Percentiles rank a stretch among this genome's conserved stretches.
Evolutionary conservation across 768 basidiomycete genomes (phyloP).

Genomic region (Termitomyces sp.): DNA sequence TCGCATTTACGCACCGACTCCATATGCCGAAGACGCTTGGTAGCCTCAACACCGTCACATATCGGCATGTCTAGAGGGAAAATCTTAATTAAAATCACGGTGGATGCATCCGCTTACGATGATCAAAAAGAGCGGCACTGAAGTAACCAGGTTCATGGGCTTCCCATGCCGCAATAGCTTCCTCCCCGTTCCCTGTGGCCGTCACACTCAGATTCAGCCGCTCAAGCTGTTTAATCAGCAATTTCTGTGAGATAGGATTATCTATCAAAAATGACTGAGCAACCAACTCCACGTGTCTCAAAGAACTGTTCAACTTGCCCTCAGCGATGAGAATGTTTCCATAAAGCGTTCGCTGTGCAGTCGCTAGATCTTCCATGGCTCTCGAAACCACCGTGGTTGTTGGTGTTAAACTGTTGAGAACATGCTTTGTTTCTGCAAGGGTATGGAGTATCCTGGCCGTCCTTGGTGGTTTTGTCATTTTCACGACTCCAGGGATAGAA

Average conservation of each 20-base stretch:
- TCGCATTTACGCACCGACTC: constrained; percentile 53
- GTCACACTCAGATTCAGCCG: constrained; percentile 54
- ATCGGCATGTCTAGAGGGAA: constrained; percentile 66
- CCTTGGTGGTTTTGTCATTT: constrained; percentile 70
- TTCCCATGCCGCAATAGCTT: constrained; percentile 68
- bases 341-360: constrained; percentile 49
- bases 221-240: constrained; percentile 64
- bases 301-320: constrained; percentile 32
- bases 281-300: background rate
- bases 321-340: constrained; percentile 72
- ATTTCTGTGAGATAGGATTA: constrained; percentile 64
- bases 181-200: constrained; percentile 63
- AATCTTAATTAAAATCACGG: background rate
- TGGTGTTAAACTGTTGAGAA: constrained; percentile 39
- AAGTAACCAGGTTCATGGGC: constrained; percentile 63
- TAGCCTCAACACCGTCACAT: constrained; percentile 73
- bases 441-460: constrained; percentile 54
- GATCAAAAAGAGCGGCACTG: constrained; percentile 67
- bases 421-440: constrained; percentile 53
- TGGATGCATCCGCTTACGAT: constrained; percentile 41
- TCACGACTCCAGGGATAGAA: constrained; percentile 49
- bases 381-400: constrained; percentile 31
- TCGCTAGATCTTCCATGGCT: constrained; percentile 40
- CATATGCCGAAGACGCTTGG: constrained; percentile 54
- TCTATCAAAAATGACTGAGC: constrained; percentile 31